Evolutionary conservation across 441 rosid species (phyloP), one percentile per base, ranked within the genome.

Genomic region (Lepidium campestre): DNA sequence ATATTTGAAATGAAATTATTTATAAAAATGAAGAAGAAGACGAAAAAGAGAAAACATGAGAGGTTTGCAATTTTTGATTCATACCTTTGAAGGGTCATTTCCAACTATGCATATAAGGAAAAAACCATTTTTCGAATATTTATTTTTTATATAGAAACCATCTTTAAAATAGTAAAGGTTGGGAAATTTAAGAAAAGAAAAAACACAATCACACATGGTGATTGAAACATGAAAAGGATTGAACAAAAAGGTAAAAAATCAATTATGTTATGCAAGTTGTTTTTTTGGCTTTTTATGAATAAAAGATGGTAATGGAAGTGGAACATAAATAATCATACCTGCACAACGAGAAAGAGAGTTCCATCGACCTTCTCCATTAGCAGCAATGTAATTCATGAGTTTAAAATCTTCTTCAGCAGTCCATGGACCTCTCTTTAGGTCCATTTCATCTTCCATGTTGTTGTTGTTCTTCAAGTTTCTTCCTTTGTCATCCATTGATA

Each of bases 351-450:
- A 78, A 47, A 85, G 89, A 27, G 83, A 81, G 57, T 85, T 85
- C 89, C 89, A 85, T 62, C 89, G 79, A 29, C 89, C 89, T 73
- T 82, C 89, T 11, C 89, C 89, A 9, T 85, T 82, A 55, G 64
- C 65, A 55, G 81, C 70, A 68, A 85, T 81, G 82, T 85, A 85
- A 81, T 85, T 79, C 22, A 82, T 79, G 77, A 85, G 89, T 63
- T 80, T 79, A n/a, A 82, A 69, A 66, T 85, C 89, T 75, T 85
- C 89, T 60, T 85, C 89, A 13, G 78, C 78, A 0, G 84, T 82
- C 89, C 89, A 85, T 10, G 89, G 89, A 55, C 89, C 89, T 70
- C 87, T 70, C 49, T 77, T 77, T 29, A 79, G 64, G 73, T 78
- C 85, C 89, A 76, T 67, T 53, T 85, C 93, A 9, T 85, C 93